Conservation (phyloP, 1,284 basidiomycete genomes). For the Xerocomus tenax region DNA sequence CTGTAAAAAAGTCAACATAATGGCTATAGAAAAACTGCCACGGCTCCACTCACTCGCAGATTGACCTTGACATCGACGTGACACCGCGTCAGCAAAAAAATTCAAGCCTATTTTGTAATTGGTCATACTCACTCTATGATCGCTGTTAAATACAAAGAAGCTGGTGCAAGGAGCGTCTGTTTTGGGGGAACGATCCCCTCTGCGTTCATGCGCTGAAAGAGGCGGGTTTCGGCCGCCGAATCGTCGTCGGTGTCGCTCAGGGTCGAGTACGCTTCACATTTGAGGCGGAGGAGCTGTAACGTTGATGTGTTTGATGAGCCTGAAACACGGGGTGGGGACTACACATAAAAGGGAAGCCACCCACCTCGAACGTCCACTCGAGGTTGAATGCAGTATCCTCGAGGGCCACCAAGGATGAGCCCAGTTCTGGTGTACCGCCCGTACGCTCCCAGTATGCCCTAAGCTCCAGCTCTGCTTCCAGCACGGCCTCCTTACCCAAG, state of each 20-base stretch:
- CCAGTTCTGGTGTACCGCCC: conserved; percentile 33
- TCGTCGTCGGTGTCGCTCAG: conserved; percentile 76
- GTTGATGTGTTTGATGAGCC: conserved; percentile 6
- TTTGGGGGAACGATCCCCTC: conserved; percentile 44
- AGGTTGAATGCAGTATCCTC: conserved; percentile 55
- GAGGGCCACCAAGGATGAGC: conserved; percentile 30
- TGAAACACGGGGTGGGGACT: background rate
- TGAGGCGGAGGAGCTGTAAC: conserved; percentile 61
- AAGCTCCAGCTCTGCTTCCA: conserved; percentile 86
- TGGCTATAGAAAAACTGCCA: background rate
- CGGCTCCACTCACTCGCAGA: conserved; percentile 66
- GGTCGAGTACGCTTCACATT: conserved; percentile 78
- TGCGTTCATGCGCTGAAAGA: conserved; percentile 50
- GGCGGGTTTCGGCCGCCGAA: conserved; percentile 48
- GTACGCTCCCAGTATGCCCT: conserved; percentile 76
- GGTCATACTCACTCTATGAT: conserved; percentile 71
- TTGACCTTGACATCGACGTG: conserved; percentile 42
- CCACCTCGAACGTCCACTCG: conserved; percentile 70
- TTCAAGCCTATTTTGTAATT: conserved; percentile 7
- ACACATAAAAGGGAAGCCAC: conserved; percentile 1
- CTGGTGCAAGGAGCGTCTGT: conserved; percentile 61
- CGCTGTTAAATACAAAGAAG: conserved; percentile 84
- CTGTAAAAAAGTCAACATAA: conserved; percentile 34
- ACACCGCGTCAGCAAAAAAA: conserved; percentile 21
- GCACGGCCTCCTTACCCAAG: conserved; percentile 80